Evolutionary conservation across 1,139 yeast species (phyloP).

Genomic region (Maudiozyma humilis): DNA sequence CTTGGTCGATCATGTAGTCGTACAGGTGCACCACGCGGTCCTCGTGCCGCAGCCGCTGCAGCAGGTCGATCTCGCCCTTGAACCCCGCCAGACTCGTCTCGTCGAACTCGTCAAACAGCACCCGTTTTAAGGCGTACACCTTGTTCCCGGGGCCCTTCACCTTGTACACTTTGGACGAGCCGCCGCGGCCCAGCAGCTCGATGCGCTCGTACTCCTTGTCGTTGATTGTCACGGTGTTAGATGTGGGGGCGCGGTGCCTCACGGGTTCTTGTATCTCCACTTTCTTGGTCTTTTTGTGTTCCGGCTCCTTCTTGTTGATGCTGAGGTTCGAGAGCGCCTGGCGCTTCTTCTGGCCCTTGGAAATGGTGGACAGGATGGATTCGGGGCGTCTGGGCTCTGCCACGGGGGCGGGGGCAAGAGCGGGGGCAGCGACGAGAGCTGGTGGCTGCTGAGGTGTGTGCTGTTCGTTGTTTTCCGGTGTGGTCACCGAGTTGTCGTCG

Average conservation of each 20-base stretch:
- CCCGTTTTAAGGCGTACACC: conserved; percentile 75
- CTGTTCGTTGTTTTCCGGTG: background rate
- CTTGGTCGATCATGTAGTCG: conserved; percentile 62
- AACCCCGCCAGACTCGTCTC: conserved; percentile 65
- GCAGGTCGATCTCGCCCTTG: conserved; percentile 80
- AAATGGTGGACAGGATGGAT: background rate
- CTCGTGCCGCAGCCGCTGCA: conserved; percentile 51
- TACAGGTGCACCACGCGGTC: conserved; percentile 71
- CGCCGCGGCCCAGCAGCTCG: conserved; percentile 84
- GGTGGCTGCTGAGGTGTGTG: conserved; percentile 5
- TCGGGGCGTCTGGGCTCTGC: background rate
- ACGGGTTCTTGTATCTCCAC: conserved; percentile 27
- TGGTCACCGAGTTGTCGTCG: background rate
- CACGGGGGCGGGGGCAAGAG: background rate
- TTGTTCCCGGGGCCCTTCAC: conserved; percentile 53
- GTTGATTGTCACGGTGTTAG: conserved; percentile 39
- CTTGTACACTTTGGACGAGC: conserved; percentile 85
- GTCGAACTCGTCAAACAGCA: conserved; percentile 73
- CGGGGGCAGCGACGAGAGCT: background rate
- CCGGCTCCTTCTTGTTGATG: conserved; percentile 19
- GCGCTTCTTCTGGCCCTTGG: conserved; percentile 12
- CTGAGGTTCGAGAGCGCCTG: conserved; percentile 27
- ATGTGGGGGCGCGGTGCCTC: conserved; percentile 2
- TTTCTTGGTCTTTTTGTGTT: conserved; percentile 9
- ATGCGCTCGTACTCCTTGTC: conserved; percentile 61